phyloP scores from a whole-genome alignment of 306 rosid genomes.

The Pachyrhizus erosus region DNA sequence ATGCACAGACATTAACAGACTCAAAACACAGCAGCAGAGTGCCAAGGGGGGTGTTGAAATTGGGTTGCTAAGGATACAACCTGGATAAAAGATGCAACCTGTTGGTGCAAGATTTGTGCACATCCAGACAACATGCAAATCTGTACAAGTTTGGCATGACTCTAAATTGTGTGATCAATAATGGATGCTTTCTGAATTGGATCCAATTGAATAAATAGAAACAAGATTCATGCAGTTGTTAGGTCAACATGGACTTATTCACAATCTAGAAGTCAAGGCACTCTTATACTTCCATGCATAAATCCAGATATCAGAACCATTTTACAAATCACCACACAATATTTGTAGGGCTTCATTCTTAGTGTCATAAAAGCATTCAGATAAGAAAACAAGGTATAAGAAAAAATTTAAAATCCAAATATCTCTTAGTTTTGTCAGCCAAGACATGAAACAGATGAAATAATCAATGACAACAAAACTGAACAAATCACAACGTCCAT shows the following conservation, averaged over 20 bases:
- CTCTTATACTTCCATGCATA: neutral
- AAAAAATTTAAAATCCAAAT: constrained; percentile 7
- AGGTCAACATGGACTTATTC: neutral
- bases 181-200: neutral
- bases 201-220: neutral
- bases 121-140: neutral
- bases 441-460: neutral
- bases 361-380: neutral
- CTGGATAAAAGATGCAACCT: constrained; percentile 3
- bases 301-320: neutral
- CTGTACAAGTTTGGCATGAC: neutral
- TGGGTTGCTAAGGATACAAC: neutral
- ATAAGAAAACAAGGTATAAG: neutral
- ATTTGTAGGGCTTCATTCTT: neutral
- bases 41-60: too few relatives aligned
- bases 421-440: neutral
- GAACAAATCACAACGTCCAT: neutral
- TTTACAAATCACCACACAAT: neutral
- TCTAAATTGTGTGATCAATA: neutral
- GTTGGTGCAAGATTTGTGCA: neutral
- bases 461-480: neutral
- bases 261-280: constrained; percentile 5
- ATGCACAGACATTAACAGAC: too few relatives aligned
- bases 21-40: too few relatives aligned
- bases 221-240: neutral